Evolutionary conservation across 2,329 filamentous ascomycete genomes (phyloP).

Genomic region (Colletotrichum sp.): DNA sequence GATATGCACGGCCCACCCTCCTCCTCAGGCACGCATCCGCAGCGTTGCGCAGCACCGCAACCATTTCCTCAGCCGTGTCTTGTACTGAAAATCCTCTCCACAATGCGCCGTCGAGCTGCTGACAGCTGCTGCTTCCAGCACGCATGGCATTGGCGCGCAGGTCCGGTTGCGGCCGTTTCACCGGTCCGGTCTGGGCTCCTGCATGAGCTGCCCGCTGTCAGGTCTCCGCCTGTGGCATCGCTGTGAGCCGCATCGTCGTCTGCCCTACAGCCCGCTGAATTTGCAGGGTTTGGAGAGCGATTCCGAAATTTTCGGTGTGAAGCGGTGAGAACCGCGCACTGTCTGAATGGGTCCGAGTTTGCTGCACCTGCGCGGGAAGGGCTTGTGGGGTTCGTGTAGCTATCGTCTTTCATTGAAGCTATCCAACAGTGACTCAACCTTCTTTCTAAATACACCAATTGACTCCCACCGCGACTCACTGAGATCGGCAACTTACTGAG

Average conservation of each 20-base stretch:
- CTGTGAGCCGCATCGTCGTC: not conserved
- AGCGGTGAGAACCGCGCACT: slow-evolving; percentile 12
- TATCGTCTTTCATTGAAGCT: slow-evolving; percentile 5
- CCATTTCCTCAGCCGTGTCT: not conserved
- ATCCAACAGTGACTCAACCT: slow-evolving; percentile 17
- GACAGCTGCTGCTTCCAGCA: not conserved
- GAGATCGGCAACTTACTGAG: not conserved
- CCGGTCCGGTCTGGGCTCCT: slow-evolving; percentile 4
- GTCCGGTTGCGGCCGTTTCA: slow-evolving; percentile 15
- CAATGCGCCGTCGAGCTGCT: not conserved
- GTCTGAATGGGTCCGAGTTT: slow-evolving; percentile 5
- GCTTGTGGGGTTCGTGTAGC: not conserved
- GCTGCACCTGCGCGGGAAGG: not conserved
- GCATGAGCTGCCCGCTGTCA: not conserved
- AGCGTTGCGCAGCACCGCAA: not conserved
- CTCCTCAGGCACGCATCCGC: not conserved
- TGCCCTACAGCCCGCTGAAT: not conserved
- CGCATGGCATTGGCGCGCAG: not conserved
- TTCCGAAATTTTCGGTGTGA: slow-evolving; percentile 22
- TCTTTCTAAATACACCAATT: not conserved
- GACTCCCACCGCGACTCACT: not conserved
- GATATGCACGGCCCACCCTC: slow-evolving; percentile 5
- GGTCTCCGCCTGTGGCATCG: not conserved
- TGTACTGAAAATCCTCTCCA: not conserved
- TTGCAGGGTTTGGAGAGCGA: not conserved